A percentile compares a stretch with the other conserved stretches of the same genome.
These are phyloP conservation scores for Globisporangium spinosum DNA, from an alignment of 352 stramenopile species.

Conservation along the genomic window DNA sequence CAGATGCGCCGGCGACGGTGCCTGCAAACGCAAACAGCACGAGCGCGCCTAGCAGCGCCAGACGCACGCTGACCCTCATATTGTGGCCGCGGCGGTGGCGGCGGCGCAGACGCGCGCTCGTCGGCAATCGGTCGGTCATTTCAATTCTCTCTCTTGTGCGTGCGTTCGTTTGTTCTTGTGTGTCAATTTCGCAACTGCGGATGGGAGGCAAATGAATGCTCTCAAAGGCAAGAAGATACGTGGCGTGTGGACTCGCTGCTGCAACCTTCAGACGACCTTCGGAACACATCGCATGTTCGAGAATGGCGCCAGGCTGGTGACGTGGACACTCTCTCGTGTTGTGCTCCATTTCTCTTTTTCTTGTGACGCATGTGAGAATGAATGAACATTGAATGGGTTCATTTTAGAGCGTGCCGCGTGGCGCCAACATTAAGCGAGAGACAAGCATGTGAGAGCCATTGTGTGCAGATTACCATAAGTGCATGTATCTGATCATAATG, in stretches of 20 bases:
- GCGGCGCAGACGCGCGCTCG: constrained; percentile 5
- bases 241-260: constrained; percentile 1
- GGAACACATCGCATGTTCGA: not conserved
- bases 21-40: constrained; percentile 9
- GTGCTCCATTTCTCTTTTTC: not conserved
- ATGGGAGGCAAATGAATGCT: not conserved
- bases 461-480: not conserved
- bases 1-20: not conserved
- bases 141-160: not conserved
- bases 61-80: not conserved
- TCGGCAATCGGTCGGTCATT: not conserved
- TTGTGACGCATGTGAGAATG: not conserved
- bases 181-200: constrained; percentile 10
- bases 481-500: not conserved
- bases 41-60: constrained; percentile 2
- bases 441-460: not conserved
- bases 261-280: constrained; percentile 11
- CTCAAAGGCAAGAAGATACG: constrained; percentile 6
- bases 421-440: not conserved
- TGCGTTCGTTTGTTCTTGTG: not conserved
- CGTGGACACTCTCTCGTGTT: not conserved
- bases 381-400: not conserved
- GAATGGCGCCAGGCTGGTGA: constrained; percentile 2
- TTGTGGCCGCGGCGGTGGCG: not conserved
- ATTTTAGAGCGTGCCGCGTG: not conserved